phyloP scores from a whole-genome alignment of 1,284 basidiomycete species.

The Neotropicomus parvogracilis region DNA sequence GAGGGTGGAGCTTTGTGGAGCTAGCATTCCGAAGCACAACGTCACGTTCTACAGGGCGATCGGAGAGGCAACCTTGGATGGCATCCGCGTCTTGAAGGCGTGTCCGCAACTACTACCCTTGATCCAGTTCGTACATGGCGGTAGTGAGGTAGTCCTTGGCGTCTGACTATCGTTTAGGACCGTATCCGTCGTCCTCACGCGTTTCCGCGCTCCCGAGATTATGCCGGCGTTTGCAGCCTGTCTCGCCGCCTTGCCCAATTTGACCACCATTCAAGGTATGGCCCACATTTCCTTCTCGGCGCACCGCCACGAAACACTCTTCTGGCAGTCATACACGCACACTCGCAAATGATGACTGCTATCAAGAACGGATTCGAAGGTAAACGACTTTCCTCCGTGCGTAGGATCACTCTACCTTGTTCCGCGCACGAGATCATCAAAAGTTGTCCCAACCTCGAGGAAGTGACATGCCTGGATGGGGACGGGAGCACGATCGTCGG shows the following conservation, averaged over 20 bases:
- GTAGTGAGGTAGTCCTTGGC: too few relatives aligned
- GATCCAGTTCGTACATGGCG: constrained; percentile 11
- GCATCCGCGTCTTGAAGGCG: not conserved
- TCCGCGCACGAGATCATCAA: constrained; percentile 34
- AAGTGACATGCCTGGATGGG: constrained; percentile 23
- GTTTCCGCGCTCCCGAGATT: constrained; percentile 12
- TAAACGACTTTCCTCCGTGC: constrained; percentile 27
- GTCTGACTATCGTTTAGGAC: constrained; percentile 19
- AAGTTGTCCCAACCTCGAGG: constrained; percentile 31
- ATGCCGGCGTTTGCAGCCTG: constrained; percentile 33
- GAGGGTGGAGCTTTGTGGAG: constrained; percentile 11
- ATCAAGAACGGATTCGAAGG: constrained; percentile 30
- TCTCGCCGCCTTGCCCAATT: constrained; percentile 32
- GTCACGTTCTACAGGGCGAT: not conserved
- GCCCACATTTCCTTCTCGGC: not conserved
- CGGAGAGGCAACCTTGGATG: not conserved
- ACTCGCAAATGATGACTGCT: constrained; percentile 23
- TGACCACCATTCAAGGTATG: constrained; percentile 32
- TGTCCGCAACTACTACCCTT: constrained; percentile 10
- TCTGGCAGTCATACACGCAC: constrained; percentile 2
- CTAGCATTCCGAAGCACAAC: not conserved
- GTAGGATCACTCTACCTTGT: constrained; percentile 26
- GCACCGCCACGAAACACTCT: not conserved
- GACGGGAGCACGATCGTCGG: constrained; percentile 3
- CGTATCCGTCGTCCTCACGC: constrained; percentile 24